Base-by-base conservation (phyloP, 352 stramenopile genomes). In the Globisporangium barbulae region DNA sequence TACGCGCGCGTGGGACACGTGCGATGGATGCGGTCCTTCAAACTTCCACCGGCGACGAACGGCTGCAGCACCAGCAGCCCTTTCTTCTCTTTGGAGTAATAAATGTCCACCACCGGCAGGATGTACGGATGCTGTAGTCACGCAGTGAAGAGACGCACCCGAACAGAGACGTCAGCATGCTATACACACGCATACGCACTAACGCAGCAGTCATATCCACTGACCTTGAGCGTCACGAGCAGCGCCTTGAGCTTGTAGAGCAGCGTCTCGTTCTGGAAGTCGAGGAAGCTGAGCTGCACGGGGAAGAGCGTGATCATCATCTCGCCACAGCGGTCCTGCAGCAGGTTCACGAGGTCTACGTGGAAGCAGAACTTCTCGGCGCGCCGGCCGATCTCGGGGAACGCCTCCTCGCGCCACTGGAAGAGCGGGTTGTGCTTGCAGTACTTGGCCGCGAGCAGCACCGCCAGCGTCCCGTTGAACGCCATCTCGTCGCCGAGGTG, bases 371-470 rank as follows among this genome's bases (percentile, higher is more conserved):
- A 86, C 68, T 93, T 93, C 52, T 88, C 75, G 17, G 61, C 72
- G 45, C 81, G 81, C 48, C 68, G 61, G 5, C 85, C 83, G 57
- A 93, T 81, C 50, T 68, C 64, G 7, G 76, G 79, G 5, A 90
- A 74, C 57, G 83, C 74, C 45, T 91, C 81, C 59, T 93, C 82
- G 5, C 73, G 71, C 85, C 85, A 93, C 53, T 60, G 65, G 59
- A 93, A 90, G 8, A 93, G 71, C 13, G 85, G 85, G 58, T 82
- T 84, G 35, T 82, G 72, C 48, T 74, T 71, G 67, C 82, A 91
- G 72, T 81, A 93, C 64, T 89, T 90, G 65, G 76, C 77, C 39
- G 85, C 85, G 35, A 91, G 71, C 28, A 93, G 77, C 68, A 93
- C 81, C n/a, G 85, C 82, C 48, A 78, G 70, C 60, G 78, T 63